Evolutionary conservation across 139 green algal species (phyloP).

Genomic region (Chlamydomonas eustigma): DNA sequence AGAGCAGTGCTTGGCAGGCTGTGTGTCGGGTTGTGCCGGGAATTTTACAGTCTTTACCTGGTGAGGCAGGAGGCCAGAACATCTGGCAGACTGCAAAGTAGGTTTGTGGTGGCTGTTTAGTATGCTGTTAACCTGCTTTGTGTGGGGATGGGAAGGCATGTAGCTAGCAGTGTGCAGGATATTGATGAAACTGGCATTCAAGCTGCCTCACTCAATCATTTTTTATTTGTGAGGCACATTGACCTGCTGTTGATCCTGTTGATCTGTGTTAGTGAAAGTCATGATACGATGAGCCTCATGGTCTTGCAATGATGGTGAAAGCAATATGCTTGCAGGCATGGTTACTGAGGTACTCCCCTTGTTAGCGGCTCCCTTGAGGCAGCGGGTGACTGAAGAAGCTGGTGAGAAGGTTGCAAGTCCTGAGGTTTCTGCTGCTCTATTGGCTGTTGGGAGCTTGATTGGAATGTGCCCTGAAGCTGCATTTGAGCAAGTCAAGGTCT

Average conservation of each 20-base stretch:
- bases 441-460: slow-evolving; percentile 52
- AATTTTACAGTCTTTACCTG: background rate
- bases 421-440: slow-evolving; percentile 23
- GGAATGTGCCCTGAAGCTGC: slow-evolving; percentile 28
- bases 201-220: too few species aligned
- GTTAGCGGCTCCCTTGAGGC: slow-evolving; percentile 36
- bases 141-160: too few species aligned
- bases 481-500: slow-evolving; percentile 34
- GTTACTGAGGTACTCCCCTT: slow-evolving; percentile 15
- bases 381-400: slow-evolving; percentile 19
- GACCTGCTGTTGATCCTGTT: too few species aligned
- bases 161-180: too few species aligned
- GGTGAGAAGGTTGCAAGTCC: slow-evolving; percentile 14
- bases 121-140: too few species aligned
- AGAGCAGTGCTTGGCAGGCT: background rate
- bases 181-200: too few species aligned
- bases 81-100: too few species aligned
- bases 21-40: background rate
- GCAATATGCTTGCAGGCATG: background rate
- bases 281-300: too few species aligned
- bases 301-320: background rate
- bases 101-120: too few species aligned
- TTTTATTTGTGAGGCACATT: too few species aligned
- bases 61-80: too few species aligned
- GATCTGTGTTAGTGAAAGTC: too few species aligned